A percentile compares a stretch with the other conserved stretches of the same genome.
Conservation (phyloP, 345 rosid genomes). For the Mallotus nudiflorus region DNA sequence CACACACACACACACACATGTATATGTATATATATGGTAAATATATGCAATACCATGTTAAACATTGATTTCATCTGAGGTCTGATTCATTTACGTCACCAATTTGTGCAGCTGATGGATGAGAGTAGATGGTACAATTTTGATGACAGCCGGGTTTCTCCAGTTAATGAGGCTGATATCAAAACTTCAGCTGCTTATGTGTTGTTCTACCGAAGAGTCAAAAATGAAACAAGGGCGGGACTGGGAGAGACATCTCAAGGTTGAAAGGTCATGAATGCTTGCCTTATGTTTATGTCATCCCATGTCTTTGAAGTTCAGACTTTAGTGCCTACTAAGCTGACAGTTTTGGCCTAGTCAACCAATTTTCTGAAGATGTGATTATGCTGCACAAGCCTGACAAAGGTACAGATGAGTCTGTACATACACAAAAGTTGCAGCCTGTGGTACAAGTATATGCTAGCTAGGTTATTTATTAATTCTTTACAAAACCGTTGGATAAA, state of each 20-base stretch:
- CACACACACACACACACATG: too few relatives aligned
- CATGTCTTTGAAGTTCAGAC: neutral
- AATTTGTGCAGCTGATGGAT: conserved; percentile 66
- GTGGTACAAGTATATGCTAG: neutral
- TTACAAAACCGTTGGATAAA: neutral
- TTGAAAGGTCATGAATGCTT: conserved; percentile 10
- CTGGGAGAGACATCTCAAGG: conserved; percentile 37
- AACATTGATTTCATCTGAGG: neutral
- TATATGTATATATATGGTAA: neutral
- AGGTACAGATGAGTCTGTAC: neutral
- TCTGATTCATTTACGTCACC: neutral
- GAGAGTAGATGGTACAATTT: conserved; percentile 92
- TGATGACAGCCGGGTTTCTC: conserved; percentile 77
- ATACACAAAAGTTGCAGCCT: conserved; percentile 1
- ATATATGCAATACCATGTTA: neutral
- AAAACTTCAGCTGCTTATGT: conserved; percentile 86
- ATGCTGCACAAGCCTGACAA: neutral
- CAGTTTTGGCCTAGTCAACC: neutral
- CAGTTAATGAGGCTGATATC: conserved; percentile 59
- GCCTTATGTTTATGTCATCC: neutral
- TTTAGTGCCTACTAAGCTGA: neutral
- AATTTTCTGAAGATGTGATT: neutral
- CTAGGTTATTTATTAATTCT: neutral
- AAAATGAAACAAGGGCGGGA: conserved; percentile 25
- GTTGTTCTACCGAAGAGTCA: conserved; percentile 76